phyloP scores from a whole-genome alignment of 2,329 filamentous ascomycete genomes.

The Orbilia oligospora region DNA sequence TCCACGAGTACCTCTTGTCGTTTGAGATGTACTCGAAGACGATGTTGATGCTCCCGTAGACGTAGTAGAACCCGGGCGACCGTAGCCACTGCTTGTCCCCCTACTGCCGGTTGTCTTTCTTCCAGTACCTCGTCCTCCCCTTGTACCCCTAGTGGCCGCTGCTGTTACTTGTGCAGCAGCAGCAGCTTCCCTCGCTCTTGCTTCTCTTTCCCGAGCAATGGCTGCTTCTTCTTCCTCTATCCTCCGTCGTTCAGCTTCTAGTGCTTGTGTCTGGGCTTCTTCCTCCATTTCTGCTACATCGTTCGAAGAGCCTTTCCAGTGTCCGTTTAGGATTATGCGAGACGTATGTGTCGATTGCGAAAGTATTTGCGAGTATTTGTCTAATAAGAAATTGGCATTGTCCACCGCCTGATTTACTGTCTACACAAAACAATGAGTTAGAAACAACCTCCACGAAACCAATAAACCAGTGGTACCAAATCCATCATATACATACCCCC shows the following conservation, averaged over 20 bases:
- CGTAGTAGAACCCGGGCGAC: conserved; percentile 3
- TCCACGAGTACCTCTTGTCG: conserved; percentile 42
- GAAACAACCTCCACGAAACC: conserved; percentile 7
- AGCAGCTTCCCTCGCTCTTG: conserved; percentile 64
- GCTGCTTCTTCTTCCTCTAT: conserved; percentile 85
- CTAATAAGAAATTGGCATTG: conserved; percentile 88
- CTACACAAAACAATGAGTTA: conserved; percentile 41
- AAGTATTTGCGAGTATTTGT: conserved; percentile 95
- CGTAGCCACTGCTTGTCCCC: conserved; percentile 49
- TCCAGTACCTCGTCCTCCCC: conserved; percentile 36
- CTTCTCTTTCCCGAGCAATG: conserved; percentile 73
- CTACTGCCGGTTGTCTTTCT: conserved; percentile 54
- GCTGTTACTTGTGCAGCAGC: conserved; percentile 65
- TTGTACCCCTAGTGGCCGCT: conserved; percentile 28
- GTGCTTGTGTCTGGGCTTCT: conserved; percentile 80
- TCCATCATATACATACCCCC: conserved; percentile 71
- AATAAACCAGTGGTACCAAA: not conserved
- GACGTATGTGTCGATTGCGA: conserved; percentile 99
- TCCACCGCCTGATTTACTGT: conserved; percentile 56
- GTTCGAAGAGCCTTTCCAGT: conserved; percentile 89
- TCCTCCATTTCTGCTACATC: conserved; percentile 89
- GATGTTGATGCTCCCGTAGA: conserved; percentile 23
- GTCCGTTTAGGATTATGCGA: conserved; percentile 86
- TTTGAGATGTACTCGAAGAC: conserved; percentile 20
- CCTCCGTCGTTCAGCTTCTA: conserved; percentile 82